Conservation (phyloP, 2,329 filamentous ascomycete genomes). For the Arthroderma sp. region DNA sequence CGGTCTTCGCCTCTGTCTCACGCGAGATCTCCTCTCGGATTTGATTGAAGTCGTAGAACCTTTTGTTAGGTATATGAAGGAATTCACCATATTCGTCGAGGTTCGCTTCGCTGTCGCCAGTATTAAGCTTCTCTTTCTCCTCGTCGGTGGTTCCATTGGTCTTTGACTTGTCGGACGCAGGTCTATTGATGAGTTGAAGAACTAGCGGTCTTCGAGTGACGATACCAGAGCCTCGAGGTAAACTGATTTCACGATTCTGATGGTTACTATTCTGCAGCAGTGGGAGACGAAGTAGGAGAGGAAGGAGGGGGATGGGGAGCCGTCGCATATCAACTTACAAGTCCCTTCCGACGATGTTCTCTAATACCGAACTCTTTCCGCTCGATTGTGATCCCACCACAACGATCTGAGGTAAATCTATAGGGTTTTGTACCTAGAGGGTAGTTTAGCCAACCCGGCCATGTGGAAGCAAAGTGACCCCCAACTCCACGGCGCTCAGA, state of each 20-base stretch:
- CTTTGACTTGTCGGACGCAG: slow-evolving; percentile 45
- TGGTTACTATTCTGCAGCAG: too few species aligned
- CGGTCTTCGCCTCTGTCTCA: slow-evolving; percentile 93
- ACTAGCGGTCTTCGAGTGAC: slow-evolving; percentile 92
- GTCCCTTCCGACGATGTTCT: slow-evolving; percentile 97
- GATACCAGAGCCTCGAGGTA: slow-evolving; percentile 94
- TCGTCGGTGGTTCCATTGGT: slow-evolving; percentile 59
- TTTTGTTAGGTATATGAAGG: slow-evolving; percentile 90
- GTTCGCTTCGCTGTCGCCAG: slow-evolving; percentile 77
- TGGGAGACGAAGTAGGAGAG: not conserved
- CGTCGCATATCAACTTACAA: slow-evolving; percentile 54
- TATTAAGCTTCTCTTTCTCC: slow-evolving; percentile 45
- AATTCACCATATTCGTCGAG: slow-evolving; percentile 97
- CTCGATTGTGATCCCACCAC: slow-evolving; percentile 98
- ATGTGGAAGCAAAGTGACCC: too few species aligned
- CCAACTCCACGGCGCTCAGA: too few species aligned
- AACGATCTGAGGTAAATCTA: slow-evolving; percentile 95
- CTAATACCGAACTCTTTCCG: slow-evolving; percentile 96
- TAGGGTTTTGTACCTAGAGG: slow-evolving; percentile 82
- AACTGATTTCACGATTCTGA: slow-evolving; percentile 37
- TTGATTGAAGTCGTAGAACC: slow-evolving; percentile 96
- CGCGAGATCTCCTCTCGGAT: slow-evolving; percentile 94
- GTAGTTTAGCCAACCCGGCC: too few species aligned
- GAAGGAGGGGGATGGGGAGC: not conserved
- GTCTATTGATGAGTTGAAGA: slow-evolving; percentile 92